phyloP scores from a whole-genome alignment of 2,329 filamentous ascomycete genomes.

The Passalora sequoiae region DNA sequence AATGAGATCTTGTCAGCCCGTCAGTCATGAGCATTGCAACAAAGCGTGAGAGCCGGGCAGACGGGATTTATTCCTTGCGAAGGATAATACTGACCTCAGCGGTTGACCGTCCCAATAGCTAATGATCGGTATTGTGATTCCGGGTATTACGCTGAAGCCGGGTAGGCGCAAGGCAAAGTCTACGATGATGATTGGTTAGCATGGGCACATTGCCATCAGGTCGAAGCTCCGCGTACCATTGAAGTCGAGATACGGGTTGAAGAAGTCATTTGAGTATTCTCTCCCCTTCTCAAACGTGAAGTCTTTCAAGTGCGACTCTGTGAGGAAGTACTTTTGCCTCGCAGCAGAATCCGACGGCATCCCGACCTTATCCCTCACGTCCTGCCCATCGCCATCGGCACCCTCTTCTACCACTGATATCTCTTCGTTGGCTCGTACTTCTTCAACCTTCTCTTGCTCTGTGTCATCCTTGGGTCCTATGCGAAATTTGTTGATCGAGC shows the following conservation, averaged over 20 bases:
- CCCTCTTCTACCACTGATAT: slow-evolving; percentile 53
- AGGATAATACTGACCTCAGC: slow-evolving; percentile 55
- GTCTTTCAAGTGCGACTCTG: slow-evolving; percentile 48
- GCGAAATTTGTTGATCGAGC: slow-evolving; percentile 71
- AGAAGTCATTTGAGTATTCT: slow-evolving; percentile 67
- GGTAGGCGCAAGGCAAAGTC: slow-evolving; percentile 67
- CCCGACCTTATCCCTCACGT: slow-evolving; percentile 36
- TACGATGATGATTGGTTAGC: slow-evolving; percentile 13
- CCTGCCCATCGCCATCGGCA: slow-evolving; percentile 42
- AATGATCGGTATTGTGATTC: slow-evolving; percentile 67
- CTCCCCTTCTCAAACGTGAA: slow-evolving; percentile 60
- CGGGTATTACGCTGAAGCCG: slow-evolving; percentile 49
- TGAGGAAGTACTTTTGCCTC: slow-evolving; percentile 59
- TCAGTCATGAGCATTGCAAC: slow-evolving; percentile 18
- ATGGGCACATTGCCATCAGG: neutral
- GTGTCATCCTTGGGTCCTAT: slow-evolving; percentile 51
- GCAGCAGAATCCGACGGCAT: slow-evolving; percentile 40
- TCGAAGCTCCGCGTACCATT: slow-evolving; percentile 46
- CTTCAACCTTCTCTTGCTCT: slow-evolving; percentile 30
- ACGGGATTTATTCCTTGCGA: slow-evolving; percentile 11
- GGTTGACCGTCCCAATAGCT: slow-evolving; percentile 77
- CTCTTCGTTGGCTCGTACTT: slow-evolving; percentile 51
- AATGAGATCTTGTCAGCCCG: slow-evolving; percentile 60
- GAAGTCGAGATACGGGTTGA: slow-evolving; percentile 89
- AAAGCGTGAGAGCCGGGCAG: slow-evolving; percentile 18